Evolutionary conservation across 164 flowering plant species (phyloP).

Genomic region (Stephania yunnanensis): DNA sequence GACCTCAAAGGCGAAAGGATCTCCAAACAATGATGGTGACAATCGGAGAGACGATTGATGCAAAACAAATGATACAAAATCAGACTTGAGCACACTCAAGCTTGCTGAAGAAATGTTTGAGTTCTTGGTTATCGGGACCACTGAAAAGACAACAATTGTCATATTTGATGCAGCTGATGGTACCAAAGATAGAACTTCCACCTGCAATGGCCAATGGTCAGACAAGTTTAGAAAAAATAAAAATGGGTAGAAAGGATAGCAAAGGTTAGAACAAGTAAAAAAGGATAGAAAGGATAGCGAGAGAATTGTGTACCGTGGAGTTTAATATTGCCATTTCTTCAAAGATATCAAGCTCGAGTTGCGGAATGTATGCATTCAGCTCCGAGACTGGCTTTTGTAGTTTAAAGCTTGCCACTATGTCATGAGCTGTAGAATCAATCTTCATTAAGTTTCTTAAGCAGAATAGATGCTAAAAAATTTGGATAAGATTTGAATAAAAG

Average conservation of each 20-base stretch:
- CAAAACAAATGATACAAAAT: constrained; percentile 43
- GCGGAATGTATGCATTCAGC: constrained; percentile 44
- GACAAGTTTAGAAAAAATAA: background rate
- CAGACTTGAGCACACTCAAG: constrained; percentile 50
- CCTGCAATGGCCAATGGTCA: constrained; percentile 41
- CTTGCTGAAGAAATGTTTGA: constrained; percentile 33
- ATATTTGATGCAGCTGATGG: constrained; percentile 39
- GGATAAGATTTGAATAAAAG: too few relatives aligned
- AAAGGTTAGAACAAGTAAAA: background rate
- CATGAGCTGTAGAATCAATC: constrained; percentile 46
- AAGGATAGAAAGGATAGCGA: background rate
- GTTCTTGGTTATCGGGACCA: constrained; percentile 44
- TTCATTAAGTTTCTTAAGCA: constrained; percentile 6
- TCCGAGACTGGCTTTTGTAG: constrained; percentile 47
- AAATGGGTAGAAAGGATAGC: background rate
- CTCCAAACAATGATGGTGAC: constrained; percentile 63
- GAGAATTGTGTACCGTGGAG: constrained; percentile 32
- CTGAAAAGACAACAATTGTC: constrained; percentile 67
- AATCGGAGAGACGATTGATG: constrained; percentile 39
- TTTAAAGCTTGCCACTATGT: constrained; percentile 67
- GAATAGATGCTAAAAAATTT: background rate
- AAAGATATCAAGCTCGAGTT: constrained; percentile 56
- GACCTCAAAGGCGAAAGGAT: constrained; percentile 64
- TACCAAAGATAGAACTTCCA: constrained; percentile 50
- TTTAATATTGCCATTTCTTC: constrained; percentile 41